phyloP scores from a whole-genome alignment of 75 land plant genomes.

The Azolla pinnata region DNA sequence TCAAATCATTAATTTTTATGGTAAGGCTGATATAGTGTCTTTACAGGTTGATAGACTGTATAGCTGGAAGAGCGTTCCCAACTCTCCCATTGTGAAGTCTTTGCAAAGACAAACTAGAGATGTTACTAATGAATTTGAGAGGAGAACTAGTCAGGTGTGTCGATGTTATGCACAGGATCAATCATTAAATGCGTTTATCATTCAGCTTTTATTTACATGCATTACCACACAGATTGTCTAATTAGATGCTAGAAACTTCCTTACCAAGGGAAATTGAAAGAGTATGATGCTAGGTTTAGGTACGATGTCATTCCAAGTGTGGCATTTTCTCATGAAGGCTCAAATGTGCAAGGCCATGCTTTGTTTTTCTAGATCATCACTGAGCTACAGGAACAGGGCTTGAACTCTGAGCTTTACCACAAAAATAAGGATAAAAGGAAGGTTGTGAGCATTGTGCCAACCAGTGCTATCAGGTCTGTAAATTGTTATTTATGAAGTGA shows the following conservation, averaged over 20 bases:
- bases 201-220: too few relatives aligned
- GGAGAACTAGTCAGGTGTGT: slow-evolving; percentile 56
- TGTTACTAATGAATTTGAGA: slow-evolving; percentile 73
- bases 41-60: slow-evolving; percentile 86
- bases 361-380: slow-evolving; percentile 63
- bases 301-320: too few relatives aligned
- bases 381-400: slow-evolving; percentile 83
- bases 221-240: too few relatives aligned
- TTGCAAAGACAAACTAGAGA: slow-evolving; percentile 66
- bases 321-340: too few relatives aligned
- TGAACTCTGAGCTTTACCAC: slow-evolving; percentile 88
- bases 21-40: too few relatives aligned
- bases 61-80: slow-evolving; percentile 65
- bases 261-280: too few relatives aligned
- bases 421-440: slow-evolving; percentile 78
- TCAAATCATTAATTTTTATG: too few relatives aligned
- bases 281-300: too few relatives aligned
- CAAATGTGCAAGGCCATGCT: too few relatives aligned
- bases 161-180: too few relatives aligned
- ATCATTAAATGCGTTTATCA: too few relatives aligned
- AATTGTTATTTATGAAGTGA: neutral
- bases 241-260: too few relatives aligned
- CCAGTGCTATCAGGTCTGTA: slow-evolving; percentile 79
- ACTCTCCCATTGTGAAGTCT: slow-evolving; percentile 68
- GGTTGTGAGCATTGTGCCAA: slow-evolving; percentile 83